Conservation (phyloP, 495 filamentous ascomycete genomes). For the Podospora bellae-mahoneyi region DNA sequence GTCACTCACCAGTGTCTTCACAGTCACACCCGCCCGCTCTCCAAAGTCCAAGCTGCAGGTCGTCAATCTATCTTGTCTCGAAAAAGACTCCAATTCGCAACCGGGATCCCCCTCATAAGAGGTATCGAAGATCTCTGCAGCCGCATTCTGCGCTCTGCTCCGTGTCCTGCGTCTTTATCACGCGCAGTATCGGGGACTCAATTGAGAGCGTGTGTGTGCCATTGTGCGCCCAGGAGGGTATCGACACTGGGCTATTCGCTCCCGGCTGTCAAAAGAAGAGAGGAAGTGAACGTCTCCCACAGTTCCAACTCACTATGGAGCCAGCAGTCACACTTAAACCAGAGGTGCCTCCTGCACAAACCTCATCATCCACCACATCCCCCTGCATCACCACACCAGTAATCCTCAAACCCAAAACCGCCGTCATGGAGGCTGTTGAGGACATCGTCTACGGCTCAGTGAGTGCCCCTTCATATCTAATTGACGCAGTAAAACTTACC, state of each 20-base stretch:
- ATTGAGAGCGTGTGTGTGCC: background rate
- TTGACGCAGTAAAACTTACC: constrained; percentile 12
- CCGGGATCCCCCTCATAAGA: background rate
- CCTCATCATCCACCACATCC: constrained; percentile 10
- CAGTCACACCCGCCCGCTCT: background rate
- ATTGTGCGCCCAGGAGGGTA: background rate
- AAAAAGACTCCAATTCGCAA: background rate
- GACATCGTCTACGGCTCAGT: constrained; percentile 84
- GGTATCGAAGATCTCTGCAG: background rate
- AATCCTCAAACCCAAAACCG: constrained; percentile 32
- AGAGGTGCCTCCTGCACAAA: constrained; percentile 2
- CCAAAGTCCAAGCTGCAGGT: background rate
- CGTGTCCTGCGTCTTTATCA: background rate
- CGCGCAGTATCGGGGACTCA: background rate
- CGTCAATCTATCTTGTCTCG: background rate
- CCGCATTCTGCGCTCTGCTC: background rate
- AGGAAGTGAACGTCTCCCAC: background rate
- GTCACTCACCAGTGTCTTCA: background rate
- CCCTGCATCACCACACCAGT: constrained; percentile 16
- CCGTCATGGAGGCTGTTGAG: constrained; percentile 66
- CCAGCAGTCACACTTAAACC: constrained; percentile 16
- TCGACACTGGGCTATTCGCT: background rate
- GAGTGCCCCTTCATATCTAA: constrained; percentile 35
- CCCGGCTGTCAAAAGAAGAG: constrained; percentile 15
- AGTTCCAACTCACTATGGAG: constrained; percentile 11